phyloP scores from a whole-genome alignment of 257 asterid species.

The Thymus quinquecostatus region DNA sequence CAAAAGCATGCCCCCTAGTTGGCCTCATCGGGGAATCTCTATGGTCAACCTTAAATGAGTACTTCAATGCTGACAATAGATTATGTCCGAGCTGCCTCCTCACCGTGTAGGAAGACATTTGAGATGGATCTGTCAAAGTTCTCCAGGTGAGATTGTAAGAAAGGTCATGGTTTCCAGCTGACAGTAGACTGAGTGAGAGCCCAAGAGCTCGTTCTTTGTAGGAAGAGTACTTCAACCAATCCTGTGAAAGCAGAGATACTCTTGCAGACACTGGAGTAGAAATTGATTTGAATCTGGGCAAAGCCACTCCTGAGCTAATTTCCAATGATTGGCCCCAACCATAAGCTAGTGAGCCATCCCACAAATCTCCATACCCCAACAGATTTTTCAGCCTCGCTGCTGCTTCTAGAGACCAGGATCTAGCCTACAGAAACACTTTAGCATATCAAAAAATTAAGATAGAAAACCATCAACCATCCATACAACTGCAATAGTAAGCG shows the following conservation, averaged over 20 bases:
- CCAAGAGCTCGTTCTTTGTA: slow-evolving; percentile 84
- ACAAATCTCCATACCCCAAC: slow-evolving; percentile 91
- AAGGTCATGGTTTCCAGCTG: slow-evolving; percentile 72
- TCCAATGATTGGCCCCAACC: slow-evolving; percentile 85
- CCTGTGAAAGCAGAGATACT: slow-evolving; percentile 77
- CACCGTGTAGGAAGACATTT: slow-evolving; percentile 77
- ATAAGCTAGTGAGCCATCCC: slow-evolving; percentile 90
- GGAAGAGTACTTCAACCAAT: slow-evolving; percentile 94
- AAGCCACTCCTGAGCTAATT: slow-evolving; percentile 73
- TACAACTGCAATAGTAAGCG: neutral
- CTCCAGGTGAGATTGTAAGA: slow-evolving; percentile 92
- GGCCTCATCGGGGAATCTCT: slow-evolving; percentile 89
- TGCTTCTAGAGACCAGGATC: slow-evolving; percentile 83
- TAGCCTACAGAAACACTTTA: slow-evolving; percentile 60
- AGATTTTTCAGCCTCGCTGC: slow-evolving; percentile 74
- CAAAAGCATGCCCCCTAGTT: slow-evolving; percentile 83
- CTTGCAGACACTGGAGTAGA: slow-evolving; percentile 75
- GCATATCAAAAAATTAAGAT: slow-evolving; percentile 37
- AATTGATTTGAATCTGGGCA: slow-evolving; percentile 74
- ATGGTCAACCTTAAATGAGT: slow-evolving; percentile 67
- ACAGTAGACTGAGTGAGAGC: slow-evolving; percentile 68
- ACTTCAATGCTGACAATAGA: slow-evolving; percentile 77
- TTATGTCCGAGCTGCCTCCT: slow-evolving; percentile 98
- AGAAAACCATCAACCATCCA: slow-evolving; percentile 17
- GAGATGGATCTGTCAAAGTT: slow-evolving; percentile 82